Evolutionary conservation across 345 rosid species (phyloP).

Genomic region (Ricinus communis): DNA sequence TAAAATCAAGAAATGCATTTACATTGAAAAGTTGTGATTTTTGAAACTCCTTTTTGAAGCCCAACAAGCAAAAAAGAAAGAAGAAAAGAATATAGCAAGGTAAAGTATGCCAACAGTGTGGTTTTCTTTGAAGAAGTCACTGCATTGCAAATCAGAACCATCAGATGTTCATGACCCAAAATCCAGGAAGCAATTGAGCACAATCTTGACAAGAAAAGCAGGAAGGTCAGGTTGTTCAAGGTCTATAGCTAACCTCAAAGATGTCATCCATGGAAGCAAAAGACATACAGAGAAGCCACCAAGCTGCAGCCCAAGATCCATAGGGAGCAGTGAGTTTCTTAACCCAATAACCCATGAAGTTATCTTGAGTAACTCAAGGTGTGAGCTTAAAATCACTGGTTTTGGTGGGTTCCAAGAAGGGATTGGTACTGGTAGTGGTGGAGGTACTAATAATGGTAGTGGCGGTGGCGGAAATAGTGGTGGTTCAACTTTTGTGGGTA

Average conservation of each 20-base stretch:
- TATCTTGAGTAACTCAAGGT: slow-evolving; percentile 79
- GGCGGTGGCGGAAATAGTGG: slow-evolving; percentile 9
- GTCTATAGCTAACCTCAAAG: slow-evolving; percentile 97
- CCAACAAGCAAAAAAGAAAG: not conserved
- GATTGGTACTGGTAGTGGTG: slow-evolving; percentile 28
- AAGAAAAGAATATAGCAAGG: not conserved
- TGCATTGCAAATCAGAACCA: slow-evolving; percentile 50
- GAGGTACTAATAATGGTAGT: slow-evolving; percentile 15
- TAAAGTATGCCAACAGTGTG: slow-evolving; percentile 56
- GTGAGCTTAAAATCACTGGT: slow-evolving; percentile 95
- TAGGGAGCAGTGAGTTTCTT: slow-evolving; percentile 97
- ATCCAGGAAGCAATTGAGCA: slow-evolving; percentile 49
- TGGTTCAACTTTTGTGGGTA: slow-evolving; percentile 75
- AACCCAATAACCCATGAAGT: slow-evolving; percentile 98
- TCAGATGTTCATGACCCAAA: slow-evolving; percentile 50
- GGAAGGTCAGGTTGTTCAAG: slow-evolving; percentile 97
- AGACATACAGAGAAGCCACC: slow-evolving; percentile 86
- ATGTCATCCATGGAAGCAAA: slow-evolving; percentile 98
- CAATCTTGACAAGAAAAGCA: slow-evolving; percentile 59
- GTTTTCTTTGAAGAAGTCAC: slow-evolving; percentile 47
- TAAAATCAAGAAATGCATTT: not conserved
- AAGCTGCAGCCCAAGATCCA: slow-evolving; percentile 94
- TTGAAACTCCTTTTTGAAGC: not conserved
- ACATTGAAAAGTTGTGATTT: slow-evolving; percentile 4
- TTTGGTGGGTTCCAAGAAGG: slow-evolving; percentile 62